phyloP scores from a whole-genome alignment of 768 basidiomycete genomes.

The Podaxis carcinomalis region DNA sequence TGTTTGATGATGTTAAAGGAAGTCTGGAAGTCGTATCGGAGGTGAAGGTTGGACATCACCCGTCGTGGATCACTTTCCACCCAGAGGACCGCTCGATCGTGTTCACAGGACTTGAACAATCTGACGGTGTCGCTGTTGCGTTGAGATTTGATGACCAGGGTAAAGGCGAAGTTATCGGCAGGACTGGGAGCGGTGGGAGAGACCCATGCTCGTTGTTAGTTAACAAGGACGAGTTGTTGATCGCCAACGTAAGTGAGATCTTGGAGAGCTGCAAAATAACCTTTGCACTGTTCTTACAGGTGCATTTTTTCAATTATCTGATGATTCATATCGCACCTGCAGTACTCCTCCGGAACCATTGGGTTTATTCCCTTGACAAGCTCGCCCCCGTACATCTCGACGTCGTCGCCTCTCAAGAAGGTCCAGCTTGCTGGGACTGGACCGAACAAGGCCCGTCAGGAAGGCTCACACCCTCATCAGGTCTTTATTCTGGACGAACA shows the following conservation, averaged over 20 bases:
- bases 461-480: slow-evolving; percentile 75
- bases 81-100: slow-evolving; percentile 53
- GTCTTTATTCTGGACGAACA: slow-evolving; percentile 45
- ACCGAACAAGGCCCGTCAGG: slow-evolving; percentile 64
- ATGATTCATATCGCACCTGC: not conserved
- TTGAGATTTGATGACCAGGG: slow-evolving; percentile 55
- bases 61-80: slow-evolving; percentile 74
- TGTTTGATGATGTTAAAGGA: slow-evolving; percentile 49
- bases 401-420: slow-evolving; percentile 22
- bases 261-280: not conserved
- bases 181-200: slow-evolving; percentile 48
- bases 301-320: not conserved
- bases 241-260: slow-evolving; percentile 60
- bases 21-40: slow-evolving; percentile 42
- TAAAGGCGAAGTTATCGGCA: slow-evolving; percentile 45
- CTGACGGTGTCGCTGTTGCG: slow-evolving; percentile 59
- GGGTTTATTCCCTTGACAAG: slow-evolving; percentile 51
- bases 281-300: not conserved
- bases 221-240: slow-evolving; percentile 51
- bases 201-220: slow-evolving; percentile 65
- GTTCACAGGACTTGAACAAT: slow-evolving; percentile 63
- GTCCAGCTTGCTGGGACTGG: slow-evolving; percentile 51
- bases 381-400: slow-evolving; percentile 39
- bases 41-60: slow-evolving; percentile 52
- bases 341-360: slow-evolving; percentile 72